A percentile compares a stretch with the other conserved stretches of the same genome.
These are phyloP conservation scores for Parathielavia appendiculata DNA, from an alignment of 495 filamentous ascomycete genomes.

Conservation along the genomic window DNA sequence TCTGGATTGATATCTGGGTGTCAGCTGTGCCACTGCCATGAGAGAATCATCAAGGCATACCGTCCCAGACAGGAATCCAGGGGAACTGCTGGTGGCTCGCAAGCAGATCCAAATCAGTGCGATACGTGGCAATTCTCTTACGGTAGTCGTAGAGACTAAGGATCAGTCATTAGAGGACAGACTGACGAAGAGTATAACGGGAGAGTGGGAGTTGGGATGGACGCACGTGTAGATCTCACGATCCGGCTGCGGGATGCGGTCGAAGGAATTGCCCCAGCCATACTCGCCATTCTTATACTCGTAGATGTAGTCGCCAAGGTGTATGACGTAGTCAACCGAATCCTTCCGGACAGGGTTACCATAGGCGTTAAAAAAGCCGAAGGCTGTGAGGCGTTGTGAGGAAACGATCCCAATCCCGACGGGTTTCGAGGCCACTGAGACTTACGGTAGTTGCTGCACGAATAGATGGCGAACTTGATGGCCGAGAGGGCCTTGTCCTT, in stretches of 20 bases:
- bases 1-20: too few relatives aligned
- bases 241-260: slow-evolving; percentile 50
- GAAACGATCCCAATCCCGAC: too few relatives aligned
- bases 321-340: slow-evolving; percentile 60
- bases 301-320: slow-evolving; percentile 67
- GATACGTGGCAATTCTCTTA: slow-evolving; percentile 53
- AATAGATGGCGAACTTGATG: slow-evolving; percentile 52
- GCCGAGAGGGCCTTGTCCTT: slow-evolving; percentile 34
- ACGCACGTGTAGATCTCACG: slow-evolving; percentile 44
- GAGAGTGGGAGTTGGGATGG: too few relatives aligned
- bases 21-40: too few relatives aligned
- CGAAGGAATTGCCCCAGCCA: too few relatives aligned
- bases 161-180: too few relatives aligned
- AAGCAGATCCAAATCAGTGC: slow-evolving; percentile 57
- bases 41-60: too few relatives aligned
- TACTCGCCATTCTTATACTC: slow-evolving; percentile 49
- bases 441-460: slow-evolving; percentile 53
- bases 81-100: slow-evolving; percentile 53
- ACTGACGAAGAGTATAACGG: too few relatives aligned
- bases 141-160: slow-evolving; percentile 61
- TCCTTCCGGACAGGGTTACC: slow-evolving; percentile 63
- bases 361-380: slow-evolving; percentile 58
- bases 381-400: too few relatives aligned
- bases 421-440: not conserved
- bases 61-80: slow-evolving; percentile 69